These are phyloP conservation scores for Guadua angustifolia DNA, from an alignment of 176 grass and related monocot species.

Conservation along the genomic window DNA sequence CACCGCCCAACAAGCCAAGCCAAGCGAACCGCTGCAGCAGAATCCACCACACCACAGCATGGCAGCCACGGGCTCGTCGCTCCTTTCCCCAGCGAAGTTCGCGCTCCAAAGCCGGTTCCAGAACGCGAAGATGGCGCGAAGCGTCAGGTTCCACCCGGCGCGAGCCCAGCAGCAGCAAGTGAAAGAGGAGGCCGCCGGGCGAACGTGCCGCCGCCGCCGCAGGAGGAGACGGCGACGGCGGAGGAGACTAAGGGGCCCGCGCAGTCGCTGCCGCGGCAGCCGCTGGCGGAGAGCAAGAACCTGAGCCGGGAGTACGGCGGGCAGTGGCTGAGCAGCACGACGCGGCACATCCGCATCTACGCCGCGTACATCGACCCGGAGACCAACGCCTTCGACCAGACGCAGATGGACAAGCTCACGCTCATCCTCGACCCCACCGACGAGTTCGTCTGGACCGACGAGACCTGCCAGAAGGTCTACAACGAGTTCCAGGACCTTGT, in stretches of 20 bases:
- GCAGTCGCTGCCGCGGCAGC: constrained; percentile 66
- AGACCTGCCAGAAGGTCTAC: constrained; percentile 84
- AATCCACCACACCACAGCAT: constrained; percentile 35
- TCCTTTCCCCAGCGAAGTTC: constrained; percentile 64
- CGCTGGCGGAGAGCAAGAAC: constrained; percentile 88
- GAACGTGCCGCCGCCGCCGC: constrained; percentile 28
- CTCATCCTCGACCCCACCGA: constrained; percentile 81
- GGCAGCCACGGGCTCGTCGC: constrained; percentile 63
- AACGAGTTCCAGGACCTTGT: constrained; percentile 91
- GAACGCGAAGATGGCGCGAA: constrained; percentile 6
- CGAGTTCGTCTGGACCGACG: constrained; percentile 86
- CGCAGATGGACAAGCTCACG: constrained; percentile 96
- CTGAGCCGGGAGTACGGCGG: constrained; percentile 84
- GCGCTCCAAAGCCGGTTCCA: constrained; percentile 30
- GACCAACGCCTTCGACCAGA: constrained; percentile 93
- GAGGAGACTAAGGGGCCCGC: constrained; percentile 8
- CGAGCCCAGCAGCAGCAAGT: constrained; percentile 64
- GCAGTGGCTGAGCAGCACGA: constrained; percentile 90
- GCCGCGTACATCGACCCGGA: constrained; percentile 95
- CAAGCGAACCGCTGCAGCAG: constrained; percentile 3
- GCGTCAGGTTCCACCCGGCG: constrained; percentile 25
- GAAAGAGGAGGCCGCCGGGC: constrained; percentile 34
- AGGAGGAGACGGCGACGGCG: neutral
- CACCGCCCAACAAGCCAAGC: constrained; percentile 25
- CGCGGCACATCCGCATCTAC: constrained; percentile 94